Base-by-base conservation (phyloP, 1,284 basidiomycete genomes). In the Cryptococcus sp. region DNA sequence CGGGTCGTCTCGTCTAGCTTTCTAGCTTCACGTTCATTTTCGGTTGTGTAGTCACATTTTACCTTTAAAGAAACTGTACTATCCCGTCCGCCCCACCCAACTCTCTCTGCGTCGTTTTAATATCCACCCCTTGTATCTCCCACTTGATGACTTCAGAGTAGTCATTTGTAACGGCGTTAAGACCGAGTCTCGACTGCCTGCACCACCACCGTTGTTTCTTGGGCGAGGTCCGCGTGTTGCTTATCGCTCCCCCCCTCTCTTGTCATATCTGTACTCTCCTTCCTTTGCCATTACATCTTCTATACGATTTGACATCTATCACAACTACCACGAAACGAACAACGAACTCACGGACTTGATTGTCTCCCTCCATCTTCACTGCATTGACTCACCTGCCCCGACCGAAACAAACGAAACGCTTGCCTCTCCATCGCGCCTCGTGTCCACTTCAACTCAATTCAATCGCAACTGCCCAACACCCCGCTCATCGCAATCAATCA, bases 41-140 rank as follows among this genome's bases (percentile, higher is more conserved):
- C 41, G 29, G 38, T 50, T 41, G 46, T 23, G 41, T 37, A 22
- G 15, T 25, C 43, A 22, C 40, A 46, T 39, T 58, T 58, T 54
- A 49, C 46, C 55, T 53, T 56, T 56, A 56, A 60, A 52, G 49
- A 43, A 34, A 34, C 52, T 46, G 46, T 37, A 49, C 58, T 59
- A 55, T 20, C 34, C 46, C 44, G 50, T 41, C 43, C 50, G 48
- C 53, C 49, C 58, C 52, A 50, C 57, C 47, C 52, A 41, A 49
- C 41, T 22, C 37, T 58, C 46, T 34, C n/a, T 48, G 50, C 37
- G 43, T 48, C 46, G 54, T 58, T 25, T 53, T 54, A 50, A 43
- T 46, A 45, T 34, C 50, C 51, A 20, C 54, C 37, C 26, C 38
- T 45, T 44, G 38, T 46, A 43, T 34, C 51, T 37, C 37, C 47